phyloP scores from a whole-genome alignment of 495 filamentous ascomycete genomes.

The Aspergillus wentii region DNA sequence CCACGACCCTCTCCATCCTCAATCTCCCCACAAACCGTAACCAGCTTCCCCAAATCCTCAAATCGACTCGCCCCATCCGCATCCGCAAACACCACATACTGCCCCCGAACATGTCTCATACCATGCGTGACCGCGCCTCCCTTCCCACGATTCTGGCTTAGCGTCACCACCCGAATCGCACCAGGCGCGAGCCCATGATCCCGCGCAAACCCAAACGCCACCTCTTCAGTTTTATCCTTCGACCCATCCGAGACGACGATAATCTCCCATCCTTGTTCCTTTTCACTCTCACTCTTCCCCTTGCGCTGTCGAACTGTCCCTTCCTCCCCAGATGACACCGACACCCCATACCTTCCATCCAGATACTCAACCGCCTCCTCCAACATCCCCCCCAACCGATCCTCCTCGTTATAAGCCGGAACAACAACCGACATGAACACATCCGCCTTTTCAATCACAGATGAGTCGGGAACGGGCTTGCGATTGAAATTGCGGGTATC shows the following conservation, averaged over 20 bases:
- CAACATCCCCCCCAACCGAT: conserved; percentile 75
- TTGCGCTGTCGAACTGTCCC: conserved; percentile 30
- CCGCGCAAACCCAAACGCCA: conserved; percentile 72
- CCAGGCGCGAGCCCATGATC: conserved; percentile 52
- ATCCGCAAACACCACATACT: conserved; percentile 91
- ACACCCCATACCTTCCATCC: conserved; percentile 64
- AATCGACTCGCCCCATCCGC: conserved; percentile 91
- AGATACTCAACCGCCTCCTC: conserved; percentile 88
- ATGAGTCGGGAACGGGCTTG: conserved; percentile 21
- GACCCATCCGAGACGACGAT: conserved; percentile 94
- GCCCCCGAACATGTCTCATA: conserved; percentile 82
- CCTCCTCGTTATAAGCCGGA: conserved; percentile 91
- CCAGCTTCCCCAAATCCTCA: conserved; percentile 70
- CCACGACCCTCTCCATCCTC: conserved; percentile 67
- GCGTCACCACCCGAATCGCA: conserved; percentile 68
- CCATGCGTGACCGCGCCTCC: conserved; percentile 95
- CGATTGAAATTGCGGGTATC: no score
- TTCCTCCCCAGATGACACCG: conserved; percentile 9
- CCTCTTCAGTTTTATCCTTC: conserved; percentile 73
- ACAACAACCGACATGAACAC: conserved; percentile 83
- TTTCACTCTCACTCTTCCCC: conserved; percentile 16
- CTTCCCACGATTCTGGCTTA: conserved; percentile 84
- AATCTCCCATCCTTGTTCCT: conserved; percentile 77
- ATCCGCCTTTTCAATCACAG: conserved; percentile 44
- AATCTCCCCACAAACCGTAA: conserved; percentile 64